phyloP scores from a whole-genome alignment of 2,329 filamentous ascomycete species.

The Cladosporium sp. region DNA sequence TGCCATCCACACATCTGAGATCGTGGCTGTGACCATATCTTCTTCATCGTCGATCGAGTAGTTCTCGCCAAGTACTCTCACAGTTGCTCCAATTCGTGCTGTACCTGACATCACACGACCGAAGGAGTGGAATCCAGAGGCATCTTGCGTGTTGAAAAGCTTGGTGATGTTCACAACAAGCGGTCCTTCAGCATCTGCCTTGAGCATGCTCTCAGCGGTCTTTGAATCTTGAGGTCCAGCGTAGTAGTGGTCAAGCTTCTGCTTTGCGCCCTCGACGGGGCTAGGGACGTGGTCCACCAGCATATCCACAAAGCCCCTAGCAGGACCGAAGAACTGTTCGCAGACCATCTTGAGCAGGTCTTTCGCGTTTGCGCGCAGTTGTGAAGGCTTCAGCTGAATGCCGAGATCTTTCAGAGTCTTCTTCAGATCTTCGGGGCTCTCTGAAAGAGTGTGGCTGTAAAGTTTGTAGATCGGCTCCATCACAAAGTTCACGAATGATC shows the following conservation, averaged over 20 bases:
- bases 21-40: conserved; percentile 87
- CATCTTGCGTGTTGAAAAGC: conserved; percentile 85
- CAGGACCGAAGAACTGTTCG: conserved; percentile 90
- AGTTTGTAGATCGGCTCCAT: conserved; percentile 98
- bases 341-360: conserved; percentile 86
- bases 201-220: conserved; percentile 74
- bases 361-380: conserved; percentile 87
- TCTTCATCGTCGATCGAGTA: conserved; percentile 98
- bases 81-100: conserved; percentile 75
- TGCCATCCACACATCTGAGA: conserved; percentile 83
- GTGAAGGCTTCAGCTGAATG: conserved; percentile 85
- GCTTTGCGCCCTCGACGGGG: conserved; percentile 73
- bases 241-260: conserved; percentile 82
- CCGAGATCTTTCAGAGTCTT: conserved; percentile 75
- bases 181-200: conserved; percentile 85
- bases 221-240: conserved; percentile 85
- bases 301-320: conserved; percentile 94
- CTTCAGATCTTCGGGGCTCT: conserved; percentile 81
- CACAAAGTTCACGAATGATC: conserved; percentile 92
- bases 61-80: conserved; percentile 89
- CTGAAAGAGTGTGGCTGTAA: conserved; percentile 90
- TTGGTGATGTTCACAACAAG: conserved; percentile 92
- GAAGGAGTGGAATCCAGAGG: conserved; percentile 86
- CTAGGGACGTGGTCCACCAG: conserved; percentile 85
- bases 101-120: conserved; percentile 92